Conservation (phyloP, 192 early-diverging fungal genomes). For the Coemansia sp. region DNA sequence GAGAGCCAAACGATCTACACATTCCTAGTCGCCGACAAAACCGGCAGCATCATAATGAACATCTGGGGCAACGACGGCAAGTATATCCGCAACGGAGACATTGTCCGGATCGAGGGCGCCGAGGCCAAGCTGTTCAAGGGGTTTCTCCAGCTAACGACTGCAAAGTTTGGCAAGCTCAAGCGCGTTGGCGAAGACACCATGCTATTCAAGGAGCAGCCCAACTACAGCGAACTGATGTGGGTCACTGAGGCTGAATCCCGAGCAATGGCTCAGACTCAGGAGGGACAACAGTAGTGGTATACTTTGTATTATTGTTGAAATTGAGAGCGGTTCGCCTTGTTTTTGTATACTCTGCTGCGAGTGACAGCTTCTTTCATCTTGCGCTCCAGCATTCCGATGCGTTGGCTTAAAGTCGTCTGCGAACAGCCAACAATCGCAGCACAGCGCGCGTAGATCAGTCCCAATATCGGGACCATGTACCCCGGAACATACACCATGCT, state of each 20-base stretch:
- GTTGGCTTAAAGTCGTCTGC: slow-evolving; percentile 5
- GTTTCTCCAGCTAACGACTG: slow-evolving; percentile 52
- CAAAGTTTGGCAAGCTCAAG: slow-evolving; percentile 54
- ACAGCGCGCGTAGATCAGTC: slow-evolving; percentile 38
- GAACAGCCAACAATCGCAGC: slow-evolving; percentile 31
- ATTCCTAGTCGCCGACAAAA: slow-evolving; percentile 61
- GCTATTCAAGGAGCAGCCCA: slow-evolving; percentile 46
- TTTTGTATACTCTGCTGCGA: neutral
- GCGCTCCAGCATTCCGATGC: neutral
- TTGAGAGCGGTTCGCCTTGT: too few relatives aligned
- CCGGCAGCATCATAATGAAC: slow-evolving; percentile 58
- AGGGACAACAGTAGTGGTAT: neutral
- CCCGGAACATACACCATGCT: slow-evolving; percentile 1
- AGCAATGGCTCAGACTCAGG: slow-evolving; percentile 2
- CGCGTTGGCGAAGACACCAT: slow-evolving; percentile 59
- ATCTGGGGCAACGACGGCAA: slow-evolving; percentile 58
- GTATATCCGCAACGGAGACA: slow-evolving; percentile 58
- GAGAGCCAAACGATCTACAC: slow-evolving; percentile 57
- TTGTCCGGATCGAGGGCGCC: slow-evolving; percentile 54
- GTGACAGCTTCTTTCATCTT: neutral
- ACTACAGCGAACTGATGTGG: slow-evolving; percentile 50
- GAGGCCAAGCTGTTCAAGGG: slow-evolving; percentile 58
- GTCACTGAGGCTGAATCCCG: slow-evolving; percentile 45
- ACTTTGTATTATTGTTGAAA: too few relatives aligned
- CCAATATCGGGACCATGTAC: slow-evolving; percentile 37